phyloP scores from a whole-genome alignment of 345 rosid species.

The Barbarea vulgaris region DNA sequence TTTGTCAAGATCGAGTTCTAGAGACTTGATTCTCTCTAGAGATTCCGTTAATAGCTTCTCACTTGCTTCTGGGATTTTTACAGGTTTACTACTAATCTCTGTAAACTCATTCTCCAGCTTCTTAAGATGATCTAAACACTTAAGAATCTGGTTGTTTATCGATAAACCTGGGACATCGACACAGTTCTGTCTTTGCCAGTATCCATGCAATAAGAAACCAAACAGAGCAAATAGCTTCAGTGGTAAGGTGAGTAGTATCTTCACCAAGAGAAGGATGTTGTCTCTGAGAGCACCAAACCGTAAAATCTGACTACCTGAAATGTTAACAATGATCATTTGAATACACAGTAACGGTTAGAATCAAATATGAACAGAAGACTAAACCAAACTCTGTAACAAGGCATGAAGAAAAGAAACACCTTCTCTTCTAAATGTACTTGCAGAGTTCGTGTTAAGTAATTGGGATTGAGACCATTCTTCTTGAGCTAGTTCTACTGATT shows the following conservation, averaged over 20 bases:
- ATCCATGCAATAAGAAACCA: constrained; percentile 40
- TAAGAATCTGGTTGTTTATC: constrained; percentile 43
- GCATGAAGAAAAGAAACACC: constrained; percentile 17
- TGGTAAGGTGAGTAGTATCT: constrained; percentile 47
- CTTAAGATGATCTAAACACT: constrained; percentile 81
- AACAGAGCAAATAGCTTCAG: constrained; percentile 52
- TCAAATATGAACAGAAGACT: background rate
- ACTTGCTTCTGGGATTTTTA: constrained; percentile 71
- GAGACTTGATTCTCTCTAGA: constrained; percentile 80
- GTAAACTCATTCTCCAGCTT: constrained; percentile 66
- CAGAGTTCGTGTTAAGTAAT: background rate
- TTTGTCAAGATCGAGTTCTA: constrained; percentile 87
- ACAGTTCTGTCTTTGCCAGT: constrained; percentile 59
- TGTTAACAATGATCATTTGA: constrained; percentile 13
- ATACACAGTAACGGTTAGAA: background rate
- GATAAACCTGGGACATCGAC: constrained; percentile 47
- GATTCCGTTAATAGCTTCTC: constrained; percentile 74
- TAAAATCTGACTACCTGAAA: constrained; percentile 49
- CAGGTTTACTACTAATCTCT: constrained; percentile 64
- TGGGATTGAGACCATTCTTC: constrained; percentile 27
- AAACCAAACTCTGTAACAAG: constrained; percentile 40
- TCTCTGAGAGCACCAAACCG: constrained; percentile 55
- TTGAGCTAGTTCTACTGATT: constrained; percentile 9
- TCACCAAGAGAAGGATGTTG: constrained; percentile 40
- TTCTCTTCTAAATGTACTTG: constrained; percentile 11